These are phyloP conservation scores for Platanthera guangdongensis DNA, from an alignment of 106 monocot genomes.

Conservation along the genomic window DNA sequence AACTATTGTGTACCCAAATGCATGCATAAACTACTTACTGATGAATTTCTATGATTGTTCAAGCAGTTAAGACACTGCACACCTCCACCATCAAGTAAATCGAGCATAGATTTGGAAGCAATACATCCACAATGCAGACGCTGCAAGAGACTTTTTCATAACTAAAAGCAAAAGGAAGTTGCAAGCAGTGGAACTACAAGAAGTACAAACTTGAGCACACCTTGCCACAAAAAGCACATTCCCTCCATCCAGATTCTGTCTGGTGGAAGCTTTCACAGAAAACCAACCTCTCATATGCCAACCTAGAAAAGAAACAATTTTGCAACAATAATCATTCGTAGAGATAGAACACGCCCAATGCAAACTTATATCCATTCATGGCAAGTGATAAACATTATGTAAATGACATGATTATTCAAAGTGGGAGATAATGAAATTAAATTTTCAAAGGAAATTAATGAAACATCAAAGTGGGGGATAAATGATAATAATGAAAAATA, in stretches of 20 bases:
- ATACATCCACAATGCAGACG: slow-evolving; percentile 94
- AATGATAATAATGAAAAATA: neutral
- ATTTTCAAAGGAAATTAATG: neutral
- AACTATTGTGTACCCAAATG: neutral
- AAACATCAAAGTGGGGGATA: neutral
- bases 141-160: slow-evolving; percentile 27
- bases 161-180: neutral
- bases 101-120: slow-evolving; percentile 63
- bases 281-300: slow-evolving; percentile 64
- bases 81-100: slow-evolving; percentile 85
- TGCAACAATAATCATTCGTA: neutral
- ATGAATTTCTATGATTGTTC: slow-evolving; percentile 43
- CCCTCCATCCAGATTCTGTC: slow-evolving; percentile 93
- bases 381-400: neutral
- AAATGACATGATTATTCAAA: no score
- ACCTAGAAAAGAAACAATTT: slow-evolving; percentile 28
- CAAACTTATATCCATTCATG: neutral
- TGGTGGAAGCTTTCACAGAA: slow-evolving; percentile 79
- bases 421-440: neutral
- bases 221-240: slow-evolving; percentile 82
- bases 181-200: neutral
- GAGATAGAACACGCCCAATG: neutral
- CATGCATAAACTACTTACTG: slow-evolving; percentile 33
- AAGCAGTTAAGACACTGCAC: slow-evolving; percentile 70
- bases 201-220: slow-evolving; percentile 18